These are phyloP conservation scores for Daldinia decipiens DNA, from an alignment of 495 filamentous ascomycete genomes.

Conservation along the genomic window DNA sequence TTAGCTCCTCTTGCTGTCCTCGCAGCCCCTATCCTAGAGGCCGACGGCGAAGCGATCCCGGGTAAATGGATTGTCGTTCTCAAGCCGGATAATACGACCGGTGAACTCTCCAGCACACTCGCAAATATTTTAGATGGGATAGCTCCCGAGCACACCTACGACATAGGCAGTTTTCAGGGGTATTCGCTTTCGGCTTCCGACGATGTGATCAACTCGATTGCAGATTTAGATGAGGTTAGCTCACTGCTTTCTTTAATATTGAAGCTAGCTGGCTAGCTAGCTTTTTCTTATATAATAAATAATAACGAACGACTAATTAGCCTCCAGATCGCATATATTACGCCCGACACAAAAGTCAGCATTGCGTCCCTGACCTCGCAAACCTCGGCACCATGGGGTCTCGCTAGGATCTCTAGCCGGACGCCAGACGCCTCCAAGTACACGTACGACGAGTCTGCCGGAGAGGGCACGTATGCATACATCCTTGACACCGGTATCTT, in stretches of 20 bases:
- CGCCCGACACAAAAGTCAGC: slow-evolving; percentile 40
- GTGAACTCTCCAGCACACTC: slow-evolving; percentile 39
- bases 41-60: slow-evolving; percentile 52
- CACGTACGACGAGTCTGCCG: slow-evolving; percentile 56
- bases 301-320: slow-evolving; percentile 5
- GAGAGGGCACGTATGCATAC: slow-evolving; percentile 56
- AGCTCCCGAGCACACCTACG: slow-evolving; percentile 51
- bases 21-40: slow-evolving; percentile 49
- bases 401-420: slow-evolving; percentile 55
- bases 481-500: slow-evolving; percentile 63
- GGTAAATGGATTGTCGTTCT: slow-evolving; percentile 67
- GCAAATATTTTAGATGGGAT: slow-evolving; percentile 38
- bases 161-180: slow-evolving; percentile 53
- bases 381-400: slow-evolving; percentile 55
- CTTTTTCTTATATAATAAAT: background rate
- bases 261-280: too few species aligned
- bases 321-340: slow-evolving; percentile 42
- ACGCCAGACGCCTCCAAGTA: slow-evolving; percentile 49
- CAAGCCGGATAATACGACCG: slow-evolving; percentile 49
- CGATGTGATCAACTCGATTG: slow-evolving; percentile 53
- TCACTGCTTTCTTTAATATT: background rate
- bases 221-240: slow-evolving; percentile 51
- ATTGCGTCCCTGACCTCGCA: slow-evolving; percentile 39
- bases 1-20: slow-evolving; percentile 31
- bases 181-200: slow-evolving; percentile 51